Base-by-base conservation (phyloP, 2,329 filamentous ascomycete genomes). In the Penicillium sp. region DNA sequence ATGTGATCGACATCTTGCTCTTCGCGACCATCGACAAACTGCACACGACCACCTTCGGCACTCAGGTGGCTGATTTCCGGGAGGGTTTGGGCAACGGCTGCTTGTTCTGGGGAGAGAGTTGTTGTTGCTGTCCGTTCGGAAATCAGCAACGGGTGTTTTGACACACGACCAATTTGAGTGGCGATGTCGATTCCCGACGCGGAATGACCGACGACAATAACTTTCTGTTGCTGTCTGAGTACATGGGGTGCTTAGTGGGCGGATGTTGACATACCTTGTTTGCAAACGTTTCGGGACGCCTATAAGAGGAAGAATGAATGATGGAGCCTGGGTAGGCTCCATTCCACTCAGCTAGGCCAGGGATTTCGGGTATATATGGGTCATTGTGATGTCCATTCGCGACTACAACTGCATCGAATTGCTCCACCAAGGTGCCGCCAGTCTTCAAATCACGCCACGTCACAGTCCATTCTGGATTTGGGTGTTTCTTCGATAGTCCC, bases 181-280 rank as follows among this genome's bases (percentile, higher is more conserved):
- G 55, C 58, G 35, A 60, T 60, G 23, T 60, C 58, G 10, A 60
- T 60, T 23, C 58, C 58, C 2, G 58, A 60, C 6, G 58, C 58
- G 6, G 58, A 60, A 31, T 60, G 50, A 12, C 58, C 58, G 4
- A 60, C 55, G 6, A 60, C 55, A 38, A 60, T 60, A 6, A 60
- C 55, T 58, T 60, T 60, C 58, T 60, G 31, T 40, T 47, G 7
- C 4, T 35, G 10, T 43, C 1, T 42, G 10, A 47, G 45, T 41
- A 41, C 10, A 12, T 25, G 9, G 9, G 6, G 1, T 40, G 1
- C 12, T 13, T 19, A 9, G n/a, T 33, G 12, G 19, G 21, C 9
- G 27, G 13, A 2, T 2, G 12, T 12, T 10, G 19, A 50, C 50
- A 38, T 52, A 56, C 57, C 48, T 59, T 57, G 29, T 50, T 37